Evolutionary conservation across 257 asterid genomes (phyloP).

Genomic region (Primulina eburnea): DNA sequence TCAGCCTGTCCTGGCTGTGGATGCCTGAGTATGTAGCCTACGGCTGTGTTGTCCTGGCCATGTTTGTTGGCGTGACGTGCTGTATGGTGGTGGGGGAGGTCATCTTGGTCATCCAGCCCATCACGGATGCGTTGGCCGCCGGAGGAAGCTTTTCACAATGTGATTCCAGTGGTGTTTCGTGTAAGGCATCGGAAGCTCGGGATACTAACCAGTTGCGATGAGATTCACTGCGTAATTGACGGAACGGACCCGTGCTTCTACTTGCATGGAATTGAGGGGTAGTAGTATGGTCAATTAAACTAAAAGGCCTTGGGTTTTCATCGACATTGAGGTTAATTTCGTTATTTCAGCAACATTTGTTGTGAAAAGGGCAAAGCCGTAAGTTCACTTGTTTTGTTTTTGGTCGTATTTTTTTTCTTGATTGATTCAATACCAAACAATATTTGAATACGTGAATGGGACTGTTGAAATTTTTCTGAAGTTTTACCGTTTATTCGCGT

Average conservation of each 20-base stretch:
- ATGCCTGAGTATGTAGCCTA: conserved; percentile 42
- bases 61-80: conserved; percentile 46
- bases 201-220: neutral
- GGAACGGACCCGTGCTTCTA: neutral
- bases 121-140: conserved; percentile 54
- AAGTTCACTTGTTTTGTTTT: neutral
- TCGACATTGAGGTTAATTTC: neutral
- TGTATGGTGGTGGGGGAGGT: conserved; percentile 54
- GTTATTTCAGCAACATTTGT: neutral
- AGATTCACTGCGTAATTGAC: neutral
- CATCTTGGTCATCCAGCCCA: conserved; percentile 62
- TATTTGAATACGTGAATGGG: no score
- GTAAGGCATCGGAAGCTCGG: conserved; percentile 15
- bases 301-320: neutral
- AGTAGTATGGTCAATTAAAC: neutral
- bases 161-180: neutral
- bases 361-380: neutral
- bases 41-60: conserved; percentile 37
- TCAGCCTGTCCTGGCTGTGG: conserved; percentile 52
- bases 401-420: neutral
- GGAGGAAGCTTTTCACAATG: conserved; percentile 28
- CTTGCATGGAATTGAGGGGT: neutral
- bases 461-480: no score
- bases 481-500: no score
- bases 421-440: no score